Percentiles rank a stretch among this genome's conserved stretches.
These are phyloP conservation scores for Stachybotrys chartarum DNA, from an alignment of 2,329 filamentous ascomycete genomes.

Conservation along the genomic window DNA sequence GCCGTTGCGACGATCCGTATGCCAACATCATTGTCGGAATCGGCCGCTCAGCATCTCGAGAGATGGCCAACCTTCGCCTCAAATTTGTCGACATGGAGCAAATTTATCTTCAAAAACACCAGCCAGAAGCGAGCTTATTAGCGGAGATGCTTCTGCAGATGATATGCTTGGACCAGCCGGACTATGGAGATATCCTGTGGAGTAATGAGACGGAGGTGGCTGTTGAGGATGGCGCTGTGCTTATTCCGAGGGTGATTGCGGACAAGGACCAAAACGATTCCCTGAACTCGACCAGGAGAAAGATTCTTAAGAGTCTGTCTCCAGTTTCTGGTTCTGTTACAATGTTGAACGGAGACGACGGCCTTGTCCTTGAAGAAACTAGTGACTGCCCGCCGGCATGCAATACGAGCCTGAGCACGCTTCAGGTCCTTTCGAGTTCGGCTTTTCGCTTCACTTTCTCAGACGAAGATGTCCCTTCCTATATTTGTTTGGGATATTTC, in stretches of 20 bases:
- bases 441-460: neutral
- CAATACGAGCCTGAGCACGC: neutral
- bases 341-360: neutral
- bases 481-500: neutral
- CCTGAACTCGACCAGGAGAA: neutral
- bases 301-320: neutral
- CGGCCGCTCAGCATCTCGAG: neutral
- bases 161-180: neutral
- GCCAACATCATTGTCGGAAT: constrained; percentile 9
- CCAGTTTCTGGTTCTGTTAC: neutral
- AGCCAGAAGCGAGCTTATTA: neutral
- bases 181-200: neutral
- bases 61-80: constrained; percentile 1
- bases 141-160: neutral
- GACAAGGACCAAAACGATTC: neutral
- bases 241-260: neutral
- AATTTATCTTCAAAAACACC: constrained; percentile 1
- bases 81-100: constrained; percentile 3
- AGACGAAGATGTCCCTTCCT: neutral
- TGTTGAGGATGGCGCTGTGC: neutral
- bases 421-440: neutral
- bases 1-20: constrained; percentile 10
- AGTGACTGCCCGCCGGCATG: neutral
- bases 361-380: neutral
- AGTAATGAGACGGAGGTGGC: neutral